Conservation (phyloP, 1,284 basidiomycete genomes). For the Phellopilus nigrolimitatus region DNA sequence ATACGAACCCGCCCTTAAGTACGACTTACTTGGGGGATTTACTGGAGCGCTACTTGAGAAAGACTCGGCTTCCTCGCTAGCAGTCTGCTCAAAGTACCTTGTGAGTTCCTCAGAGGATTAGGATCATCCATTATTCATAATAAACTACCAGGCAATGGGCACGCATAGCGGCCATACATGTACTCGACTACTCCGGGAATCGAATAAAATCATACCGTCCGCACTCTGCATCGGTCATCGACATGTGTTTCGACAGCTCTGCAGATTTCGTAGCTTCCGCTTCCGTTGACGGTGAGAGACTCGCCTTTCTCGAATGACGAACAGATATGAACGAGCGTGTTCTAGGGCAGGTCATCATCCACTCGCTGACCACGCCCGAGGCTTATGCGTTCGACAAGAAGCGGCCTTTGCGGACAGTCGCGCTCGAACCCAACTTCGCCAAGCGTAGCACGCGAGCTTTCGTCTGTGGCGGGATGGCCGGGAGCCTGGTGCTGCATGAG, state of each 20-base stretch:
- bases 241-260: conserved; percentile 81
- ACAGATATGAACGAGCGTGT: conserved; percentile 17
- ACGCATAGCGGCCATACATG: conserved; percentile 89
- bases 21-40: conserved; percentile 74
- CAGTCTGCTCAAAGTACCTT: conserved; percentile 71
- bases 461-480: conserved; percentile 92
- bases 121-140: conserved; percentile 10
- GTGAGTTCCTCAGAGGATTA: conserved; percentile 38
- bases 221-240: conserved; percentile 87
- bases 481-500: conserved; percentile 81
- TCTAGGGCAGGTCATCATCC: conserved; percentile 84
- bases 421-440: conserved; percentile 89
- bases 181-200: conserved; percentile 76
- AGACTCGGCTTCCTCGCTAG: conserved; percentile 82
- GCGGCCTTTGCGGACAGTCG: conserved; percentile 86
- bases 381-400: conserved; percentile 89
- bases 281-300: conserved; percentile 81
- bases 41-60: conserved; percentile 80
- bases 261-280: conserved; percentile 91
- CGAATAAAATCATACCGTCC: conserved; percentile 89
- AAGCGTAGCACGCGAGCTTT: conserved; percentile 80
- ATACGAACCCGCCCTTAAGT: conserved; percentile 87
- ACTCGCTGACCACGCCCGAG: conserved; percentile 79
- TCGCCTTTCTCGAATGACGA: conserved; percentile 27
- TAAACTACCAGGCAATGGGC: conserved; percentile 63